Evolutionary conservation across 2,329 filamentous ascomycete genomes (phyloP), one percentile per base, ranked within the genome.

Genomic region (Pseudogymnoascus sp.): DNA sequence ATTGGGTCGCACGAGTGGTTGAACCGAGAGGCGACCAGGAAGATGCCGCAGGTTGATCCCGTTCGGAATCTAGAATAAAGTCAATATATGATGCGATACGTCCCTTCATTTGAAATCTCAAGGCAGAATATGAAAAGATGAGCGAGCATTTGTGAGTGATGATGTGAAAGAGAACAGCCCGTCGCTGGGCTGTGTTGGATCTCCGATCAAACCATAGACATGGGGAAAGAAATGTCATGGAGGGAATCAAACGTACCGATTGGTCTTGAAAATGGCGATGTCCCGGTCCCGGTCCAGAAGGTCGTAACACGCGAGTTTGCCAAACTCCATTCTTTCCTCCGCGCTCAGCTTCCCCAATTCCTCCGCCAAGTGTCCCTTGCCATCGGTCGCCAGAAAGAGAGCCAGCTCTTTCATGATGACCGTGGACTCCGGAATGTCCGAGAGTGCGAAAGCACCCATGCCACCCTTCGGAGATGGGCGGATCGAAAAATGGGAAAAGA

Each of bases 1-100:
- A 79, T 70, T 0, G 77, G 75, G 1, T 67, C 64, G 68, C 84
- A 87, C 0, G 82, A 79, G 68, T 87, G 84, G 69, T 87, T 87
- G 72, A 87, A 85, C 2, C 83, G 77, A 0, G 82, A 79, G 0
- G 79, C 81, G 5, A 82, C 73, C 0, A 79, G 75, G 63, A 83
- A 84, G 2, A 85, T 77, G 0, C 75, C 77, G 7, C 62, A 60
- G 4, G 59, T 33, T 1, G 21, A 44, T 1, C 40, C 29, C 6
- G 60, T 31, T 3, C 37, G 10, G 6, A 56, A 56, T 17, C 50
- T 56, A 4, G 2, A 56, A 9, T 21, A 33, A 19, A 56, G 29
- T 56, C 5, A 56, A 7, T 53, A 29, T n/a, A 11, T 31, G 21
- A 26, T 15, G 3, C 19, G 9, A 9, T 13, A 10, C 10, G 4